A percentile compares a stretch with the other conserved stretches of the same genome.
phyloP scores from a whole-genome alignment of 306 rosid species.

The Cicer chorassanicum region DNA sequence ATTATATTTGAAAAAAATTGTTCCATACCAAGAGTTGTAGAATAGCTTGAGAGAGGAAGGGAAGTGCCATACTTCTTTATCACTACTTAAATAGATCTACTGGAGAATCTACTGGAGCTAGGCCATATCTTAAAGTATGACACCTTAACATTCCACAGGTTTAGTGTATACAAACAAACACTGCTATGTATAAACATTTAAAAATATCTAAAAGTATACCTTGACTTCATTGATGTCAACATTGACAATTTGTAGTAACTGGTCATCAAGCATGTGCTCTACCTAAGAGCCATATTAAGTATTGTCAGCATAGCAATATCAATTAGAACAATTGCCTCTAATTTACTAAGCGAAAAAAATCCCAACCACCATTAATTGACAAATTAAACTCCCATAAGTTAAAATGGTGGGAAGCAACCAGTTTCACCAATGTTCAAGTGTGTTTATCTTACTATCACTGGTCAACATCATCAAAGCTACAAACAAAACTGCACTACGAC shows the following conservation, averaged over 20 bases:
- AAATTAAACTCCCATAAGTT: conserved; percentile 20
- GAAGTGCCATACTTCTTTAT: conserved; percentile 20
- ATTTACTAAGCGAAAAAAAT: conserved; percentile 2
- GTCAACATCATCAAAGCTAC: conserved; percentile 23
- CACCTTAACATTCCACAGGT: conserved; percentile 19
- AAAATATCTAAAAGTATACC: conserved; percentile 52
- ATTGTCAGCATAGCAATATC: conserved; percentile 42
- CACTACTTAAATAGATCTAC: neutral
- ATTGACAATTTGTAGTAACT: conserved; percentile 59
- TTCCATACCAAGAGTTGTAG: conserved; percentile 15
- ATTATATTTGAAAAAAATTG: conserved; percentile 22
- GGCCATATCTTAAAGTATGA: conserved; percentile 33
- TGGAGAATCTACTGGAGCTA: conserved; percentile 28
- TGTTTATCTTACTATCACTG: conserved; percentile 22
- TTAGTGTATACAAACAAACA: conserved; percentile 29
- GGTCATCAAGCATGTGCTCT: conserved; percentile 69
- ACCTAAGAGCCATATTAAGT: conserved; percentile 58
- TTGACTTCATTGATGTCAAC: conserved; percentile 75
- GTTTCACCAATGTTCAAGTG: conserved; percentile 36
- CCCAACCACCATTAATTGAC: neutral
- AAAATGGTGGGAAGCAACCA: conserved; percentile 35
- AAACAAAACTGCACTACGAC: conserved; percentile 27
- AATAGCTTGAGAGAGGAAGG: conserved; percentile 33
- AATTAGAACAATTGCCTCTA: conserved; percentile 31
- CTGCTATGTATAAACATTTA: conserved; percentile 3